Conservation (phyloP, 192 early-diverging fungal species). For the Paraglomus brasilianum region DNA sequence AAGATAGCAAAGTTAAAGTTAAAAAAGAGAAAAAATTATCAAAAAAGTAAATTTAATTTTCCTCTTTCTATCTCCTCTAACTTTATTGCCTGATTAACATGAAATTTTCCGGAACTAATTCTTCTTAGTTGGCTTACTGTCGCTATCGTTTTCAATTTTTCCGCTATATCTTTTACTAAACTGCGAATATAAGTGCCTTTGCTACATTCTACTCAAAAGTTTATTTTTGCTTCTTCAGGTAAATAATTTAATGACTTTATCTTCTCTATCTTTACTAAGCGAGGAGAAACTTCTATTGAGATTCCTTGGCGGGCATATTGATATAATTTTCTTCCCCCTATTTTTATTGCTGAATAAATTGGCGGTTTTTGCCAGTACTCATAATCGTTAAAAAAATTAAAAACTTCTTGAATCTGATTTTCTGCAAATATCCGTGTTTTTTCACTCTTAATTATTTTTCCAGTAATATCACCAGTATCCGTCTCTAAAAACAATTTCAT, state of each 20-base stretch:
- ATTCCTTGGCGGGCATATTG: slow-evolving; percentile 1
- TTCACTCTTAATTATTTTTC: not conserved
- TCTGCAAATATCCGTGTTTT: not conserved
- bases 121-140: not conserved
- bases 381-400: not conserved
- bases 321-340: not conserved
- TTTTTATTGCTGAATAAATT: slow-evolving; percentile 5
- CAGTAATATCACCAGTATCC: slow-evolving; percentile 3
- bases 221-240: not conserved
- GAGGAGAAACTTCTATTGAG: not conserved
- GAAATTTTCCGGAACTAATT: slow-evolving; percentile 5
- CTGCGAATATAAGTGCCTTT: slow-evolving; percentile 2
- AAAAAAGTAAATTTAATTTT: too few relatives aligned
- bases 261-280: not conserved
- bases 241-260: not conserved
- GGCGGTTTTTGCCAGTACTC: not conserved
- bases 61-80: not conserved
- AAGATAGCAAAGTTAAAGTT: too few relatives aligned
- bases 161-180: not conserved
- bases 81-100: slow-evolving; percentile 3
- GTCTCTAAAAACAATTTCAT: not conserved
- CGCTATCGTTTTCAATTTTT: not conserved
- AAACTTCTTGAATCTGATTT: not conserved
- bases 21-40: too few relatives aligned
- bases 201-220: not conserved